These are phyloP conservation scores for Alternaria metachromatica DNA, from an alignment of 2,329 filamentous ascomycete genomes.

Conservation along the genomic window DNA sequence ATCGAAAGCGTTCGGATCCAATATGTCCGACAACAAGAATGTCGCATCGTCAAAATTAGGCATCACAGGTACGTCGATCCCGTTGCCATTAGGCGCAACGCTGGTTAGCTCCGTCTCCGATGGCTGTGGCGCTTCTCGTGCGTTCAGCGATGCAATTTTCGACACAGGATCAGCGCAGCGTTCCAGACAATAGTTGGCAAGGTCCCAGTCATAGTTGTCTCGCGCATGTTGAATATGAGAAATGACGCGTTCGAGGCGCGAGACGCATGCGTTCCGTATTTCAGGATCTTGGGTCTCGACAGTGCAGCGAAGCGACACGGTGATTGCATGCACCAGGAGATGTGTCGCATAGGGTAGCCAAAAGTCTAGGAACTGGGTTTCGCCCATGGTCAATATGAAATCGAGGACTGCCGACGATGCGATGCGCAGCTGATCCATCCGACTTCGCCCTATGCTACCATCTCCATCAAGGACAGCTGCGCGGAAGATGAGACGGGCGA, in stretches of 20 bases:
- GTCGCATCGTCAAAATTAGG: constrained; percentile 37
- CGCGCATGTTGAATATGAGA: constrained; percentile 56
- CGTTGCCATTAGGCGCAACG: constrained; percentile 15
- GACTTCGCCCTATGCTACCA: constrained; percentile 30
- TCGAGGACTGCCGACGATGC: constrained; percentile 59
- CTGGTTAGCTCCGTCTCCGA: constrained; percentile 25
- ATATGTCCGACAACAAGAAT: constrained; percentile 39
- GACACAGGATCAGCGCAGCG: constrained; percentile 47
- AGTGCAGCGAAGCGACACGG: constrained; percentile 59
- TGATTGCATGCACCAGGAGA: constrained; percentile 61
- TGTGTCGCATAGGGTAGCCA: constrained; percentile 60
- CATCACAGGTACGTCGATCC: constrained; percentile 6
- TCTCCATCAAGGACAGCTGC: constrained; percentile 35
- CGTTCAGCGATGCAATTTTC: constrained; percentile 43
- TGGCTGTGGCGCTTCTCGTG: constrained; percentile 24
- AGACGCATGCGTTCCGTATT: constrained; percentile 54
- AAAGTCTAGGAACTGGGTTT: constrained; percentile 59
- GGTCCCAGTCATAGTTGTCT: constrained; percentile 62
- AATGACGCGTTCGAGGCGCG: constrained; percentile 57
- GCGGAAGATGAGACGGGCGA: constrained; percentile 47
- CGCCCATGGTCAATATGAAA: constrained; percentile 56
- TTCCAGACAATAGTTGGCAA: constrained; percentile 62
- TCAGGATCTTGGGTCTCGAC: constrained; percentile 58
- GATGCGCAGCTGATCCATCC: constrained; percentile 55
- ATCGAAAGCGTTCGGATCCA: constrained; percentile 45